A percentile compares a stretch with the other conserved stretches of the same genome.
Evolutionary conservation across 257 asterid genomes (phyloP).

Genomic region (Primulina eburnea): DNA sequence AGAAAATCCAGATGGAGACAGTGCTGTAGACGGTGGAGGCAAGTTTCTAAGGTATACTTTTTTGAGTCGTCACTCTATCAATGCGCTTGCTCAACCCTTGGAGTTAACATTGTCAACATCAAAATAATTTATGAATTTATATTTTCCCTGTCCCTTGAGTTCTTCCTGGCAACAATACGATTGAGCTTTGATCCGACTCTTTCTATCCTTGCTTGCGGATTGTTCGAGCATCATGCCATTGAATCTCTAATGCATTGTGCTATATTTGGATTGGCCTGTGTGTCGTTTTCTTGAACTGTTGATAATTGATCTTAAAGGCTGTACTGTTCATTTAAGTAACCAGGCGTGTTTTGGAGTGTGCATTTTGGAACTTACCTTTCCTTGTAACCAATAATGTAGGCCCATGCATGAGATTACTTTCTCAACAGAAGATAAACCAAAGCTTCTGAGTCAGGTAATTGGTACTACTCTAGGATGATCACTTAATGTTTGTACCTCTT

Average conservation of each 20-base stretch:
- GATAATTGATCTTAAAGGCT: not conserved
- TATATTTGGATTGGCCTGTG: slow-evolving; percentile 5
- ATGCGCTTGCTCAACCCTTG: slow-evolving; percentile 20
- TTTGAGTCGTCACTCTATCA: slow-evolving; percentile 22
- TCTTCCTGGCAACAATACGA: not conserved
- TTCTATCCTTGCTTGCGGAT: slow-evolving; percentile 20
- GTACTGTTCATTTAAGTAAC: slow-evolving; percentile 8
- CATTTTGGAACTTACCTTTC: slow-evolving; percentile 24
- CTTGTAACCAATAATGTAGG: slow-evolving; percentile 44
- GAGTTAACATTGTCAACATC: slow-evolving; percentile 9
- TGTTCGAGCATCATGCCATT: slow-evolving; percentile 12
- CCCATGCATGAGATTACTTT: slow-evolving; percentile 98
- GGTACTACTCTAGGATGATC: slow-evolving; percentile 8
- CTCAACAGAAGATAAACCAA: slow-evolving; percentile 88
- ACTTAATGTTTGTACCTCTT: slow-evolving; percentile 1
- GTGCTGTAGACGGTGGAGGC: slow-evolving; percentile 35
- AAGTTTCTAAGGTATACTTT: slow-evolving; percentile 55
- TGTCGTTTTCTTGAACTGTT: slow-evolving; percentile 15
- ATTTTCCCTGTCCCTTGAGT: not conserved
- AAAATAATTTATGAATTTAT: not conserved
- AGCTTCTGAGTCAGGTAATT: slow-evolving; percentile 90
- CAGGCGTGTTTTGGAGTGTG: slow-evolving; percentile 3
- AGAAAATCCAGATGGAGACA: slow-evolving; percentile 56
- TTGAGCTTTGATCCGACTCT: slow-evolving; percentile 18
- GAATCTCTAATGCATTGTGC: slow-evolving; percentile 8